Percentiles rank a stretch among this genome's conserved stretches.
Evolutionary conservation across 2,329 filamentous ascomycete genomes (phyloP).

Genomic region (Aspergillus calidoustus): DNA sequence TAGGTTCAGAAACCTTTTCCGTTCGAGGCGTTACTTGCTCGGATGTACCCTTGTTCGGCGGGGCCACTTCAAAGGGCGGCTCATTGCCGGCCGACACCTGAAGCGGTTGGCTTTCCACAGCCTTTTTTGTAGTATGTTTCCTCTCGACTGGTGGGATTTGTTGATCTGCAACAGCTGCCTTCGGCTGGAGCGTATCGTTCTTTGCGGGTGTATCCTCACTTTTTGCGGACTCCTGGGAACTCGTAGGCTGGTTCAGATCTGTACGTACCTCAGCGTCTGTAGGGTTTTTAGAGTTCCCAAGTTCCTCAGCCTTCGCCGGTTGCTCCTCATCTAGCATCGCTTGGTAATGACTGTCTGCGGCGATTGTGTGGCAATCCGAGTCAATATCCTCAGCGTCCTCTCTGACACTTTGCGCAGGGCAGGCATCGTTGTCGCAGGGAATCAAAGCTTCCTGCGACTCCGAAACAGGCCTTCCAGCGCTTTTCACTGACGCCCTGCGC

Average conservation of each 20-base stretch:
- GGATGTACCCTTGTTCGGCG: background rate
- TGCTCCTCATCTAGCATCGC: slow-evolving; percentile 7
- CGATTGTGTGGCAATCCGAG: slow-evolving; percentile 25
- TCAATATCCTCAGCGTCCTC: slow-evolving; percentile 30
- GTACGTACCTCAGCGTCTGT: background rate
- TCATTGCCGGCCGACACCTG: background rate
- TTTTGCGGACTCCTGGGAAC: background rate
- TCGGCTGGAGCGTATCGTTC: background rate
- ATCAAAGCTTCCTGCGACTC: slow-evolving; percentile 46
- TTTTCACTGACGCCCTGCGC: slow-evolving; percentile 32
- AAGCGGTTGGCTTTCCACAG: background rate
- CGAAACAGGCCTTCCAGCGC: slow-evolving; percentile 20
- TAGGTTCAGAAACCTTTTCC: background rate
- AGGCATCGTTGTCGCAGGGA: slow-evolving; percentile 23
- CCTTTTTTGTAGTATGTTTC: background rate
- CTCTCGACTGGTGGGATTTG: background rate
- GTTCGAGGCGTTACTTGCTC: background rate
- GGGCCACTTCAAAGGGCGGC: background rate
- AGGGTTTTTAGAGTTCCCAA: background rate
- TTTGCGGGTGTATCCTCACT: background rate
- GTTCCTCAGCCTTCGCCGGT: background rate
- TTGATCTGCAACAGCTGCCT: background rate
- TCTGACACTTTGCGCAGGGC: slow-evolving; percentile 32
- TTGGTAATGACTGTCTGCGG: slow-evolving; percentile 8
- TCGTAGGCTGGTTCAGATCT: background rate